A percentile compares a stretch with the other conserved stretches of the same genome.
These are phyloP conservation scores for Trifolium subterraneum DNA, from an alignment of 306 rosid genomes.

Conservation along the genomic window DNA sequence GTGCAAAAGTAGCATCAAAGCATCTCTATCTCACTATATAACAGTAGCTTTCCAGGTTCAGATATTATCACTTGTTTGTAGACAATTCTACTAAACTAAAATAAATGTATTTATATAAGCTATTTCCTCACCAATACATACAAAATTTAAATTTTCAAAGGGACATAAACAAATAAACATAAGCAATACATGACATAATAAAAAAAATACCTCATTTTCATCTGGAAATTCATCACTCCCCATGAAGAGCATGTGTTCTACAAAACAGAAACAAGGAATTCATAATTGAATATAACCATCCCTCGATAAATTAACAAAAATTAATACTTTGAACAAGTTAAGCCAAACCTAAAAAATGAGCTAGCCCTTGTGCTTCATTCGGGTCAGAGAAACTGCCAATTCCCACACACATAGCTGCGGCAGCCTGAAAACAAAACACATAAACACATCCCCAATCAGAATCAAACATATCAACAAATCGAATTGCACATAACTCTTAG, in stretches of 20 bases:
- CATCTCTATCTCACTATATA: constrained; percentile 2
- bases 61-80: constrained; percentile 21
- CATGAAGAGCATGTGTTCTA: constrained; percentile 99
- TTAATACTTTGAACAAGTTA: background rate
- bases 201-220: constrained; percentile 90
- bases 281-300: background rate
- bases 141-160: constrained; percentile 19
- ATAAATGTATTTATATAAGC: background rate
- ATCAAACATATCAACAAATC: constrained; percentile 5
- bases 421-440: constrained; percentile 64
- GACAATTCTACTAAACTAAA: constrained; percentile 31
- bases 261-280: constrained; percentile 42
- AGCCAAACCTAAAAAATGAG: constrained; percentile 84
- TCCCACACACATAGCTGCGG: constrained; percentile 97
- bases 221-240: constrained; percentile 93
- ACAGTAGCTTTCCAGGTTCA: constrained; percentile 29
- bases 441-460: constrained; percentile 2
- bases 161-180: too few species aligned
- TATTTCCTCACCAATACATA: constrained; percentile 15
- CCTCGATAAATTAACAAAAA: background rate
- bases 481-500: background rate
- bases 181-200: constrained; percentile 25
- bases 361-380: constrained; percentile 89
- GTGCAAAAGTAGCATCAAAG: constrained; percentile 9
- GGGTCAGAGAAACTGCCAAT: constrained; percentile 97